A percentile compares a stretch with the other conserved stretches of the same genome.
Evolutionary conservation across 495 filamentous ascomycete genomes (phyloP).

Genomic region (Penicillium goetzii): DNA sequence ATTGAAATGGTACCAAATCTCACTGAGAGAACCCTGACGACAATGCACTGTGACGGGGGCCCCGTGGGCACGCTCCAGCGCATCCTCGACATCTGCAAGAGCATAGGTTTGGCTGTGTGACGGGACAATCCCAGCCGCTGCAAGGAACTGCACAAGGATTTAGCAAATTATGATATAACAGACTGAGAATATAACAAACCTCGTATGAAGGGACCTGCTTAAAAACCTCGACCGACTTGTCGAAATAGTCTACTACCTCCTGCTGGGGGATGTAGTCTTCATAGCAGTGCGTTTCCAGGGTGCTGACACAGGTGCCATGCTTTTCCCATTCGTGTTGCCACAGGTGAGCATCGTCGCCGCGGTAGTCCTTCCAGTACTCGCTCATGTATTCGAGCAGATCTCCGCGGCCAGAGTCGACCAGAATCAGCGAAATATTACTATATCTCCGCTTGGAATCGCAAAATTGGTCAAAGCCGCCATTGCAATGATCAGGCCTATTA

Average conservation of each 20-base stretch:
- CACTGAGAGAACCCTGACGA: conserved; percentile 60
- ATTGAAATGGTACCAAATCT: conserved; percentile 87
- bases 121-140: conserved; percentile 52
- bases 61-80: conserved; percentile 66
- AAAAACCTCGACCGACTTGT: conserved; percentile 59
- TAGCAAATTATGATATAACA: too few species aligned
- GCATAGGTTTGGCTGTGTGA: conserved; percentile 59
- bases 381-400: conserved; percentile 74
- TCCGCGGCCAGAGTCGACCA: conserved; percentile 62
- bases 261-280: conserved; percentile 61
- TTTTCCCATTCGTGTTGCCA: conserved; percentile 92
- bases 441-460: conserved; percentile 71
- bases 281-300: conserved; percentile 74
- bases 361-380: conserved; percentile 73
- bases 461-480: conserved; percentile 75
- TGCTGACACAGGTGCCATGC: conserved; percentile 68
- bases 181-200: conserved; percentile 29
- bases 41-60: conserved; percentile 73
- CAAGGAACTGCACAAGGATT: conserved; percentile 40
- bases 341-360: conserved; percentile 66
- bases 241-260: conserved; percentile 64
- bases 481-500: conserved; percentile 78
- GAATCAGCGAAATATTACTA: conserved; percentile 69
- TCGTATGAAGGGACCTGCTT: conserved; percentile 49
- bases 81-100: conserved; percentile 61